These are phyloP conservation scores for Umbelopsis ramanniana DNA, from an alignment of 192 early-diverging fungal species.

Conservation along the genomic window DNA sequence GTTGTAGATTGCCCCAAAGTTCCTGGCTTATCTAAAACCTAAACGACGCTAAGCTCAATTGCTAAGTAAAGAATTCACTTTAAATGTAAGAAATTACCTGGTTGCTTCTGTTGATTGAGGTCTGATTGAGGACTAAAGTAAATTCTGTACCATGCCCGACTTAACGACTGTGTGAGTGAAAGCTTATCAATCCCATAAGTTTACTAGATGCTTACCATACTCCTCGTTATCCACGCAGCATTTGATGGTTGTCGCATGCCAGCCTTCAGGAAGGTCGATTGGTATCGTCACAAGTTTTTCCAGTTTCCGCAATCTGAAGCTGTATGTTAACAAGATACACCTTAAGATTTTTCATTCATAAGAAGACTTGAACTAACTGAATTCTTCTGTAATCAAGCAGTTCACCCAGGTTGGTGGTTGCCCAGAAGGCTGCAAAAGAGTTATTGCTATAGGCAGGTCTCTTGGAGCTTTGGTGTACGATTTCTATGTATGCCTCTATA, in stretches of 20 bases:
- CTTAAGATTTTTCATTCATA: not conserved
- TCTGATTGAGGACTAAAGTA: not conserved
- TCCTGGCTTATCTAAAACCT: no score
- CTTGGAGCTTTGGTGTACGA: not conserved
- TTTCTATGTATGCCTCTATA: not conserved
- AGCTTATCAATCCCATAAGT: not conserved
- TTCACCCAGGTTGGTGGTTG: not conserved
- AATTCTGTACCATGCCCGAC: not conserved
- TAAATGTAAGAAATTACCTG: not conserved
- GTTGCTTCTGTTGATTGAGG: not conserved
- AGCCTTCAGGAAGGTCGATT: not conserved
- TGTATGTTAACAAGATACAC: not conserved
- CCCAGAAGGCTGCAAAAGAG: not conserved
- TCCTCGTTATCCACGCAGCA: not conserved
- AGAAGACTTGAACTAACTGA: not conserved
- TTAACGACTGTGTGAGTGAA: not conserved
- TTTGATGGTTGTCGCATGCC: not conserved
- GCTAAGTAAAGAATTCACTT: no score
- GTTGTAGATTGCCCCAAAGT: not conserved
- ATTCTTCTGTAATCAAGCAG: slow-evolving; percentile 2
- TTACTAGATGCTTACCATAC: not conserved
- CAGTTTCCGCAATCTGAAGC: not conserved
- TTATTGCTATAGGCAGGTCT: not conserved
- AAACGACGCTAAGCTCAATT: no score
- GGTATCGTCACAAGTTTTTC: not conserved